phyloP scores from a whole-genome alignment of 1,284 basidiomycete species.

The Psilocybe mexicana region DNA sequence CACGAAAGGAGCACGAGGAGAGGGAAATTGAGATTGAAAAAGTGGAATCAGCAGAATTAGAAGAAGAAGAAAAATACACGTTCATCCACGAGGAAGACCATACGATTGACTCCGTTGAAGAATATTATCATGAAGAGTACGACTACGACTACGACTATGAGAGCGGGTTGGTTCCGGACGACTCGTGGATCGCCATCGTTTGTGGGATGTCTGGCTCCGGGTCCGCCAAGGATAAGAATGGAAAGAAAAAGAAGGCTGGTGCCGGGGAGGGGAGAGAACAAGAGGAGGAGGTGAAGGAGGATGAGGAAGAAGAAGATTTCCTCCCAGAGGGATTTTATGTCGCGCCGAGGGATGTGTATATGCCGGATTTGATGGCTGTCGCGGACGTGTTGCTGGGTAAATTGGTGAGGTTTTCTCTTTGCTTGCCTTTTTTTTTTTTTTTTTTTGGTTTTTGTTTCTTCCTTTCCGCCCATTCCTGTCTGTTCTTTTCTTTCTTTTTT shows the following conservation, averaged over 20 bases:
- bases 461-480: neutral
- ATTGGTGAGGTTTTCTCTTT: slow-evolving; percentile 43
- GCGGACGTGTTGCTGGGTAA: slow-evolving; percentile 79
- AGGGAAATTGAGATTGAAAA: too few species aligned
- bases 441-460: neutral
- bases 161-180: slow-evolving; percentile 52
- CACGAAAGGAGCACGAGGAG: too few species aligned
- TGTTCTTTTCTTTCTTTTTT: neutral
- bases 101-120: neutral
- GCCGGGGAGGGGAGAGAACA: slow-evolving; percentile 48
- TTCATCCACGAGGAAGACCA: neutral
- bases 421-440: neutral
- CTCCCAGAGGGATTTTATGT: slow-evolving; percentile 77
- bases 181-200: slow-evolving; percentile 75
- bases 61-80: too few species aligned
- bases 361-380: slow-evolving; percentile 76
- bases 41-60: too few species aligned
- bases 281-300: neutral
- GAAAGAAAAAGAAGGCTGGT: slow-evolving; percentile 26
- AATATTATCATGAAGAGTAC: neutral
- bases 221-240: too few species aligned
- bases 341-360: slow-evolving; percentile 73
- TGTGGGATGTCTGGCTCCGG: slow-evolving; percentile 56
- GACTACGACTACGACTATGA: slow-evolving; percentile 16
- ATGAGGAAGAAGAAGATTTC: slow-evolving; percentile 41